Base-by-base conservation (phyloP, 306 rosid genomes). In the Quercus glauca region DNA sequence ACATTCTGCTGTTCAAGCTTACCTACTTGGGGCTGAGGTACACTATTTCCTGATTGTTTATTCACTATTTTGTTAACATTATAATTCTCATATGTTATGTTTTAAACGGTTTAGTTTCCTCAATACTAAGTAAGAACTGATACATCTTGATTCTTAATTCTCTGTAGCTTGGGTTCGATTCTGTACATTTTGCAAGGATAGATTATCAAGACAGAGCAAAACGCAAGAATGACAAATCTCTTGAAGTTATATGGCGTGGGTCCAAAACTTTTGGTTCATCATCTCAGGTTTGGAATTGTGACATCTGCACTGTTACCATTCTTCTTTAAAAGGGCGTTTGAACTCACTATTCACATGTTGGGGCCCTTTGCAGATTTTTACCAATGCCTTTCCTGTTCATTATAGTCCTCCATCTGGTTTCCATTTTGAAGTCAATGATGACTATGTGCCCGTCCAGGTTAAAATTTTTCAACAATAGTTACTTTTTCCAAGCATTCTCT, bases 241-340 rank as follows among this genome's bases (percentile, higher is more conserved):
- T 94, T 55, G 98, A 94, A 88, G 97, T 94, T 74, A 85, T 94
- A 63, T 94, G 98, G 98, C 96, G 93, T 45, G 98, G 86, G 14
- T 94, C 97, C 76, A 88, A 84, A 68, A 89, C 93, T 53, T 91
- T 92, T 84, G 97, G 97, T 73, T 89, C 97, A 60, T 91, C 97
- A 64, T 78, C 94, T 78, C 94, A 92, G 97, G 97, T 89, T 72
- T 58, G 55, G 15, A 75, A 65, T 49, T 59, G 56, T 35, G 83
- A 80, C 64, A 59, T 41, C 41, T 73, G 71, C 21, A 33, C 35
- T 74, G 5, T 18, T 37, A n/a, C 25, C 17, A 14, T 56, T 68
- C 56, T 20, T 68, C 61, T 78, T 28, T 19, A 14, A 5, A 55
- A 31, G 26, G 64, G 18, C 56, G 5, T 17, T 53, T 37, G 2